Base-by-base conservation (phyloP, 441 rosid species). In the Populus hybrid region DNA sequence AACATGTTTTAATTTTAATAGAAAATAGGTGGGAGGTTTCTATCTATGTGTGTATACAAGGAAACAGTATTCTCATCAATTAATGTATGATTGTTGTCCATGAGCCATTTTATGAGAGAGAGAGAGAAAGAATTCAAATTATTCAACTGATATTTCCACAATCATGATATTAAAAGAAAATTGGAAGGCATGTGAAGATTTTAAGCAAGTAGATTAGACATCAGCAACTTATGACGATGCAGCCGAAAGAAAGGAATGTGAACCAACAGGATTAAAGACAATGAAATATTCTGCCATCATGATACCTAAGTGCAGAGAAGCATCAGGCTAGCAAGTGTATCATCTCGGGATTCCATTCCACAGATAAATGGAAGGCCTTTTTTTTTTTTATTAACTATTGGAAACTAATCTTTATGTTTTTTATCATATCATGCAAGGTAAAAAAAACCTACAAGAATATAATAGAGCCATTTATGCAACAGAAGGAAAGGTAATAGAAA, bases 1-100 rank as follows among this genome's bases (percentile, higher is more conserved):
- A 57, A 30, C 30, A 70, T 79, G 82, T 50, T 50, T 40, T 35
- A 64, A 67, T 40, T 61, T 23, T 38, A 69, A 64, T 9, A 34
- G 24, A 73, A 59, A 64, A 18, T 18, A 46, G 38, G 69, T 50
- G 40, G 18, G 8, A 10, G 35, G 2, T n/a, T 34, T 59, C 35
- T 72, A 26, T 38, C 76, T 28, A 65, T 73, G 78, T 46, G 40
- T 5, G n/a, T 54, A 35, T 28, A 34, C 24, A 34, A 72, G 74
- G 34, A 72, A 76, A 74, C 61, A 66, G 57, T 69, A 38, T 54
- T 50, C 72, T 73, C 57, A 46, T 71, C 1, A 65, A 36, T 23
- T 26, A 69, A 28, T 70, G 59, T 10, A 14, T 36, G 36, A 30
- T 57, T 69, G 54, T 40, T 28, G 36, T 79, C 20, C 18, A 57